A percentile compares a stretch with the other conserved stretches of the same genome.
Evolutionary conservation across 129 eudicot species (phyloP).

Genomic region (Dittrichia graveolens): DNA sequence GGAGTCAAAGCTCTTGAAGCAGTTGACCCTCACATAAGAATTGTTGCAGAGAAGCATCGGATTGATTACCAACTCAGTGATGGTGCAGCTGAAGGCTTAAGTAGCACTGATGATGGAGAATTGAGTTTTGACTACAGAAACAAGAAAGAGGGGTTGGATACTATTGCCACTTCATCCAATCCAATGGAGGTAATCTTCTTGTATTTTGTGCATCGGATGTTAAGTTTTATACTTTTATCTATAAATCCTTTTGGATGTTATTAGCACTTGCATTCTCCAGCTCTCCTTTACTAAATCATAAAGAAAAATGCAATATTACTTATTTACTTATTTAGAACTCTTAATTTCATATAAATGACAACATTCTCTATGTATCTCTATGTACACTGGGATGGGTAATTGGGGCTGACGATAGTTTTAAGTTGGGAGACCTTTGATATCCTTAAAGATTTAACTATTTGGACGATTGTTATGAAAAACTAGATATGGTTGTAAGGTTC

Average conservation of each 20-base stretch:
- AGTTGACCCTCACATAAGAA: slow-evolving; percentile 61
- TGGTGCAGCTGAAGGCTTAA: slow-evolving; percentile 40
- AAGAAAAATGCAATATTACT: slow-evolving; percentile 5
- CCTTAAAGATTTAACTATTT: too few species aligned
- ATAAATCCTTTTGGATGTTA: background rate
- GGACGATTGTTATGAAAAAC: background rate
- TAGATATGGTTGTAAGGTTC: background rate
- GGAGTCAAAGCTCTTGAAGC: slow-evolving; percentile 76
- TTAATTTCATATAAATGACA: background rate
- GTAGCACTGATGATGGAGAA: slow-evolving; percentile 58
- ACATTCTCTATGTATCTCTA: background rate
- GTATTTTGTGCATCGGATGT: background rate
- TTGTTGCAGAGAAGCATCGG: slow-evolving; percentile 63
- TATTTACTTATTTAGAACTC: background rate
- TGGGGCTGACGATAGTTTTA: slow-evolving; percentile 8
- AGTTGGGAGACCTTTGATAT: too few species aligned
- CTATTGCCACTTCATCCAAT: slow-evolving; percentile 43
- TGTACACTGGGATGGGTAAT: slow-evolving; percentile 12
- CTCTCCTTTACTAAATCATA: background rate
- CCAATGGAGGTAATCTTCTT: slow-evolving; percentile 60
- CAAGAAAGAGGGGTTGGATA: slow-evolving; percentile 52
- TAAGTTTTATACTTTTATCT: background rate
- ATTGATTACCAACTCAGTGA: slow-evolving; percentile 66
- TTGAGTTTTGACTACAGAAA: slow-evolving; percentile 60
- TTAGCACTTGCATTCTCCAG: background rate